phyloP scores from a whole-genome alignment of 2,329 filamentous ascomycete genomes.

The Ceratocystis alfenasii region DNA sequence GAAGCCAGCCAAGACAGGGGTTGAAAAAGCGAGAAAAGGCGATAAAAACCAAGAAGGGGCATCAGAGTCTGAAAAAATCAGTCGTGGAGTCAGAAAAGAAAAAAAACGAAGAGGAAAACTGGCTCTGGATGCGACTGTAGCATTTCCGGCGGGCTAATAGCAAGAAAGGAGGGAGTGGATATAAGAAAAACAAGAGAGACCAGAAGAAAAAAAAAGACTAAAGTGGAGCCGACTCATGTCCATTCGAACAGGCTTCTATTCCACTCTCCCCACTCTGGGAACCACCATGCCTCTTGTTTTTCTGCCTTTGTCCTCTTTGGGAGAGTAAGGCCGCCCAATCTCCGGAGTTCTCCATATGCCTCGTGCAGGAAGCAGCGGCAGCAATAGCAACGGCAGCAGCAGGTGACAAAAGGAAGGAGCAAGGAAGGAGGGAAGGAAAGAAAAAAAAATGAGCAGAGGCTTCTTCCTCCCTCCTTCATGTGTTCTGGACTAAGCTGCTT shows the following conservation, averaged over 20 bases:
- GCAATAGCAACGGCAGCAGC: too few relatives aligned
- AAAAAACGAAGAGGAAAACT: neutral
- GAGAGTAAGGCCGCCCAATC: neutral
- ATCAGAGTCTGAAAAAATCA: neutral
- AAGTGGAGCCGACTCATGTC: neutral
- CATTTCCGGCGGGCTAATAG: too few relatives aligned
- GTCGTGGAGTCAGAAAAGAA: neutral
- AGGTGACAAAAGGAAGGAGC: too few relatives aligned
- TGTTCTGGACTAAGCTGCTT: too few relatives aligned
- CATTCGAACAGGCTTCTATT: neutral
- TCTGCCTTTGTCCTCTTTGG: neutral
- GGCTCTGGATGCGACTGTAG: too few relatives aligned
- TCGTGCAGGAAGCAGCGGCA: neutral
- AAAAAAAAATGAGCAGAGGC: too few relatives aligned
- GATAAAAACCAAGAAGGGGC: neutral
- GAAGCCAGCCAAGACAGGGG: neutral
- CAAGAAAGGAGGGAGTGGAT: too few relatives aligned
- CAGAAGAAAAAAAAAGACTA: neutral
- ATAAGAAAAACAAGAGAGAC: neutral
- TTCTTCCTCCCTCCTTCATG: too few relatives aligned
- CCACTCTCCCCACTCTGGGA: neutral
- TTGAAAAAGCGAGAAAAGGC: neutral
- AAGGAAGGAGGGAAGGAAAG: too few relatives aligned
- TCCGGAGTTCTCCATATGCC: slow-evolving; percentile 7
- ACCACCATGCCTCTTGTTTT: neutral